Evolutionary conservation across 2,329 filamentous ascomycete species (phyloP).

Genomic region (Corinectria fuckeliana): DNA sequence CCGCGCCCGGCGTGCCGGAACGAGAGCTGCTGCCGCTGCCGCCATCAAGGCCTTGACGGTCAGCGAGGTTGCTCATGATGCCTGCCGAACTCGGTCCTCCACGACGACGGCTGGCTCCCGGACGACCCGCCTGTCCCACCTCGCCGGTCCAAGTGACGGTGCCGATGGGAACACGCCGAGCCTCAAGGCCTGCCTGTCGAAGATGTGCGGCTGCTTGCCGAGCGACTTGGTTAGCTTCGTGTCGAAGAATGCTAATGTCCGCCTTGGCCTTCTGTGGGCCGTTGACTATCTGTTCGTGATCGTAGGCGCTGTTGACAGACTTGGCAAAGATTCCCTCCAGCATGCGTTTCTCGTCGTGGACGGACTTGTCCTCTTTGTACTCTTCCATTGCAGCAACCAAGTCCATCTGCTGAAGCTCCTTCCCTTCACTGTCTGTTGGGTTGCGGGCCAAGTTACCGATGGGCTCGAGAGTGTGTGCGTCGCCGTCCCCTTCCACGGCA

Average conservation of each 20-base stretch:
- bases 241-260: constrained; percentile 78
- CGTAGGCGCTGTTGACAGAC: constrained; percentile 87
- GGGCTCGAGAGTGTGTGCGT: constrained; percentile 11
- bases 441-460: constrained; percentile 12
- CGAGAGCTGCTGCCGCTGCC: constrained; percentile 54
- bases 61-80: constrained; percentile 63
- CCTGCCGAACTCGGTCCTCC: constrained; percentile 60
- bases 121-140: constrained; percentile 77
- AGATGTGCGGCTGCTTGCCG: constrained; percentile 79
- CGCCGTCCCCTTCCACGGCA: constrained; percentile 2
- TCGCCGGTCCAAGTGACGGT: constrained; percentile 94
- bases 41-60: constrained; percentile 59
- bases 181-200: constrained; percentile 73
- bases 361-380: constrained; percentile 61
- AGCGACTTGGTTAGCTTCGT: constrained; percentile 82
- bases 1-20: constrained; percentile 50
- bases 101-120: constrained; percentile 60
- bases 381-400: constrained; percentile 71
- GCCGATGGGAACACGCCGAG: constrained; percentile 76
- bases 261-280: constrained; percentile 74
- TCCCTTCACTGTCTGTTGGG: constrained; percentile 23
- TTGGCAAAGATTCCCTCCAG: constrained; percentile 89
- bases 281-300: constrained; percentile 91
- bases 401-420: constrained; percentile 59
- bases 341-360: constrained; percentile 73